Base-by-base conservation (phyloP, 805 yeast species). In the Ogataea parapolymorpha region DNA sequence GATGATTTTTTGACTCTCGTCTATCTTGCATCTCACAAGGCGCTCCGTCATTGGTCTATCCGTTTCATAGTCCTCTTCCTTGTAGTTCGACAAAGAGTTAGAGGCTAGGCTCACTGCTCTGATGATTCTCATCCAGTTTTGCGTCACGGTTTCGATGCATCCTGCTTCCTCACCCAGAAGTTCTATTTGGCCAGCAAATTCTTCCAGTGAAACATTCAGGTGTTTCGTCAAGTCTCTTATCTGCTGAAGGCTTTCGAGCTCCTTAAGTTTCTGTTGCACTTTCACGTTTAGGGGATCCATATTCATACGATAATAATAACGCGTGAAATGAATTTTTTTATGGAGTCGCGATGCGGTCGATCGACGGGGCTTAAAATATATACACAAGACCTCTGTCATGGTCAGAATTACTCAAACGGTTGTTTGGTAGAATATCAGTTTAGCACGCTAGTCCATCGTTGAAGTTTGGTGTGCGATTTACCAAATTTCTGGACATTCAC, bases 91-190 rank as follows among this genome's bases (percentile, higher is more conserved):
- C 44, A 77, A 54, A n/a, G 79, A 71, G 53, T 72, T 53, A 18
- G 77, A 68, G 24, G 88, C 88, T 49, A 83, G 61, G 9, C 82
- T 73, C 0, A 82, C 74, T 3, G 85, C 73, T 43, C 77, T 68
- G 14, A 79, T 64, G 14, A 82, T 80, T 42, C 74, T 76, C 41
- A 74, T 72, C 90, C 90, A 82, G 50, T 79, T 81, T 3, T 77
- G 68, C 51, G 84, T 68, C 2, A 82, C 75, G 5, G 70, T 60
- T 2, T 77, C 75, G 6, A 80, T 80, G 27, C 82, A 74, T 33
- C 71, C 79, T 1, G 87, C 71, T 0, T 88, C 88, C 29, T 72
- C 72, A 36, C 70, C 61, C 61, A 79, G 61, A 12, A 67, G 66
- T 14, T 68, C 72, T 7, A 82, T 55, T 45, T 74, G 74, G 5